These are phyloP conservation scores for Mycotypha africana DNA, from an alignment of 371 early-diverging fungal genomes.

Conservation along the genomic window DNA sequence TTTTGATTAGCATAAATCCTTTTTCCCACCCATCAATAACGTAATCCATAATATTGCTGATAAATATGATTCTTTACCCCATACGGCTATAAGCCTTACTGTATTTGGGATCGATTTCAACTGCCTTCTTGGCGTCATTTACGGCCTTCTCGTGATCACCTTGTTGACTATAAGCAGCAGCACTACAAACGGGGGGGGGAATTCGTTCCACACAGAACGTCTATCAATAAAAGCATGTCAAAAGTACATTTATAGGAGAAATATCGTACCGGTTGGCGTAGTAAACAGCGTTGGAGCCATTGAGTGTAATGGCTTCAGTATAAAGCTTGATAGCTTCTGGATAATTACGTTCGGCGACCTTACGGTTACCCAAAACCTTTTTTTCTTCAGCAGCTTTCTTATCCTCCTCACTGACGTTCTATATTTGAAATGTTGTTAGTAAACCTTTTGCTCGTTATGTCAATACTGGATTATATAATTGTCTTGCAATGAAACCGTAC, in stretches of 20 bases:
- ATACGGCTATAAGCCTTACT: slow-evolving; percentile 92
- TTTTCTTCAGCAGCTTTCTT: slow-evolving; percentile 81
- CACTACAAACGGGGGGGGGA: slow-evolving; percentile 45
- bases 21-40: no score
- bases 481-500: background rate
- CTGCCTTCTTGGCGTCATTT: slow-evolving; percentile 78
- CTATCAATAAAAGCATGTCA: no score
- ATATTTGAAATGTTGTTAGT: no score
- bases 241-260: background rate
- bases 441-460: no score
- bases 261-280: slow-evolving; percentile 82
- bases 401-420: slow-evolving; percentile 43
- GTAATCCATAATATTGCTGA: no score
- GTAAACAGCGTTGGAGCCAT: slow-evolving; percentile 84
- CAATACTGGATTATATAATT: no score
- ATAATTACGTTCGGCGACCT: slow-evolving; percentile 77
- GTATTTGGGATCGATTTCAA: slow-evolving; percentile 83
- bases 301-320: slow-evolving; percentile 84
- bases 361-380: slow-evolving; percentile 82
- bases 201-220: background rate
- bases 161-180: slow-evolving; percentile 91
- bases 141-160: slow-evolving; percentile 86
- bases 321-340: slow-evolving; percentile 84
- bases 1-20: background rate
- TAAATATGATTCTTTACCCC: slow-evolving; percentile 61